Percentiles rank a stretch among this genome's conserved stretches.
phyloP scores from a whole-genome alignment of 2,329 filamentous ascomycete species.

The Huntiella moniliformis region DNA sequence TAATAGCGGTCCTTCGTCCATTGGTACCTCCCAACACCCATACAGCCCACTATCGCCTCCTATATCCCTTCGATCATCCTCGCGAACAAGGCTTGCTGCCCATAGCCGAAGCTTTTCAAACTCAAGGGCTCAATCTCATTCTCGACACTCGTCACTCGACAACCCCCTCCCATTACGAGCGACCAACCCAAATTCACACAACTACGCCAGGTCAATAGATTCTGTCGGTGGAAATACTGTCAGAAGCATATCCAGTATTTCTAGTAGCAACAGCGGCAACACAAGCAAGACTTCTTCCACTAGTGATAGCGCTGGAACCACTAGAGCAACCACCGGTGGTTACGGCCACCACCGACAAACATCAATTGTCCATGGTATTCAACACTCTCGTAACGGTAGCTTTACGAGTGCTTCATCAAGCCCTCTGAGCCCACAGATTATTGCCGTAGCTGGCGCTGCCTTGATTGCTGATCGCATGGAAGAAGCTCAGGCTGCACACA shows the following conservation, averaged over 20 bases:
- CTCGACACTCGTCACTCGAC: slow-evolving; percentile 39
- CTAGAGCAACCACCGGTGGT: slow-evolving; percentile 28
- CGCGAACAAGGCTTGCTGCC: slow-evolving; percentile 18
- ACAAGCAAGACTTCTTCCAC: neutral
- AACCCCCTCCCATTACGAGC: slow-evolving; percentile 24
- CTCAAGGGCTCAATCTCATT: slow-evolving; percentile 31
- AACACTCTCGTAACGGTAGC: slow-evolving; percentile 82
- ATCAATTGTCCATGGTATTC: slow-evolving; percentile 90
- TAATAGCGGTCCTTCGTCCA: neutral
- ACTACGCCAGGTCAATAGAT: slow-evolving; percentile 23
- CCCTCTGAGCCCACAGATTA: slow-evolving; percentile 74
- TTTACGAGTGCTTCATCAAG: slow-evolving; percentile 61
- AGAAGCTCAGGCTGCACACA: slow-evolving; percentile 15
- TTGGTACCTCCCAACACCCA: neutral
- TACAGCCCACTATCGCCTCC: neutral
- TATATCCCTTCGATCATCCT: neutral
- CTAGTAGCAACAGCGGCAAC: neutral
- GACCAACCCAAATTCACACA: slow-evolving; percentile 15
- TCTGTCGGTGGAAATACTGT: slow-evolving; percentile 16
- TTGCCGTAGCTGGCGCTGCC: slow-evolving; percentile 45
- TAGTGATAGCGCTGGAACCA: slow-evolving; percentile 15
- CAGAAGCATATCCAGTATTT: neutral
- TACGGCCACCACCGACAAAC: slow-evolving; percentile 91
- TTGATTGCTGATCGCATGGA: slow-evolving; percentile 33
- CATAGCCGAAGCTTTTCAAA: slow-evolving; percentile 19